phyloP scores from a whole-genome alignment of 1,284 basidiomycete species.

The Ceratobasidium sp. region DNA sequence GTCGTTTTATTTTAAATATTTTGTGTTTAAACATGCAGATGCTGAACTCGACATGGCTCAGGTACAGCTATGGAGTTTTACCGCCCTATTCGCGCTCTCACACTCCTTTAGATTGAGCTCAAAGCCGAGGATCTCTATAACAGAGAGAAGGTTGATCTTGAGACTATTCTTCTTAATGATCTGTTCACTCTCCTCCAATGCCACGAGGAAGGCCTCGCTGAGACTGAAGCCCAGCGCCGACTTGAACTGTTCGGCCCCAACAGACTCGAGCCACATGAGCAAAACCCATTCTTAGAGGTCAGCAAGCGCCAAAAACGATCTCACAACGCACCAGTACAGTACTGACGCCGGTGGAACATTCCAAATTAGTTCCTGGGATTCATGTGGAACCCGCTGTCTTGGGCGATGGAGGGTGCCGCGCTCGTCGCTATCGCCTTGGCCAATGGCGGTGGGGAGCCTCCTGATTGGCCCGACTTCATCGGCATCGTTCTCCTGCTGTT shows the following conservation, averaged over 20 bases:
- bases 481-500: constrained; percentile 93
- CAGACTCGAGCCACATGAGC: constrained; percentile 91
- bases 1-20: too few relatives aligned
- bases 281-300: constrained; percentile 87
- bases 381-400: constrained; percentile 99
- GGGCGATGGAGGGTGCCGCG: constrained; percentile 99
- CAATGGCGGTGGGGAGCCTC: constrained; percentile 86
- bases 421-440: constrained; percentile 96
- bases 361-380: constrained; percentile 85
- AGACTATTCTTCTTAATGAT: constrained; percentile 96
- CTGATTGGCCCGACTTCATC: constrained; percentile 97
- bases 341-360: constrained; percentile 50
- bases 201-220: constrained; percentile 79
- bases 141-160: constrained; percentile 99
- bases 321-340: too few relatives aligned
- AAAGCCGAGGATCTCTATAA: constrained; percentile 96
- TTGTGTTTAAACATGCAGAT: constrained; percentile 67
- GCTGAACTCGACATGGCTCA: constrained; percentile 88
- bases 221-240: constrained; percentile 83
- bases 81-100: not conserved
- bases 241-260: constrained; percentile 95
- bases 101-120: constrained; percentile 54
- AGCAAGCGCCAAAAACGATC: constrained; percentile 48
- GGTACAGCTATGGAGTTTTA: constrained; percentile 58
- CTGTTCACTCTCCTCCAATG: constrained; percentile 96